Base-by-base conservation (phyloP, 2,329 filamentous ascomycete species). In the Cryphonectria nitschkei region DNA sequence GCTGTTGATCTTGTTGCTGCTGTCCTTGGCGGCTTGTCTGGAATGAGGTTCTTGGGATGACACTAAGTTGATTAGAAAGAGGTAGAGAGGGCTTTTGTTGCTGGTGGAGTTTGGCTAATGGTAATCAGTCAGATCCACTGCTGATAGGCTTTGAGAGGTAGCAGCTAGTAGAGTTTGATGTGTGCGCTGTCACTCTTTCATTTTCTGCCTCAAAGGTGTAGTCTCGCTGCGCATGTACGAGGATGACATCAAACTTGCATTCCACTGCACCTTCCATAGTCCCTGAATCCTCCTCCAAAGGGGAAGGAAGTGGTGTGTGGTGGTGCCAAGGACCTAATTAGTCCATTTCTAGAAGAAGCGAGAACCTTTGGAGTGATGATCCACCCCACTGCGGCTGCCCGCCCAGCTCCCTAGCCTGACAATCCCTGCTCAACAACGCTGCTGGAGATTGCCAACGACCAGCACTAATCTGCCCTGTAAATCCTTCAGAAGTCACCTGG, bases 311-410 rank as follows among this genome's bases (percentile, higher is more conserved):
- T n/a, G n/a, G 26, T 26, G 34, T 34, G 34, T 34, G 22, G 46
- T 50, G 46, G 22, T 50, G 46, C 46, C 46, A n/a, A 50, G 46
- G 8, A 50, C 46, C 22, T 50, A 56, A 43, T 34, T 71, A 65
- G 32, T 41, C 69, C 61, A 19, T 26, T 71, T 72, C 71, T 68
- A 72, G 68, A 72, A 72, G n/a, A 50, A 37, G 16, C 71, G 50
- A 68, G 71, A 72, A 72, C 41, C 29, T 37, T 16, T 46, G 29
- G 7, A 50, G 46, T 8, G 8, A 50, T 7, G n/a, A n/a, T 8
- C 46, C 4, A 6, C 46, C 46, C 22, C 16, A 22, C 46, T 50
- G 29, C 54, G 54, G 14, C 54, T 32, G 54, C 54, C 52, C 52
- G 52, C 6, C 3, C 34, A 34, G 52, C 9, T 16, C 9, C 50